Evolutionary conservation across 441 rosid species (phyloP).

Genomic region (Croton laevigatus): DNA sequence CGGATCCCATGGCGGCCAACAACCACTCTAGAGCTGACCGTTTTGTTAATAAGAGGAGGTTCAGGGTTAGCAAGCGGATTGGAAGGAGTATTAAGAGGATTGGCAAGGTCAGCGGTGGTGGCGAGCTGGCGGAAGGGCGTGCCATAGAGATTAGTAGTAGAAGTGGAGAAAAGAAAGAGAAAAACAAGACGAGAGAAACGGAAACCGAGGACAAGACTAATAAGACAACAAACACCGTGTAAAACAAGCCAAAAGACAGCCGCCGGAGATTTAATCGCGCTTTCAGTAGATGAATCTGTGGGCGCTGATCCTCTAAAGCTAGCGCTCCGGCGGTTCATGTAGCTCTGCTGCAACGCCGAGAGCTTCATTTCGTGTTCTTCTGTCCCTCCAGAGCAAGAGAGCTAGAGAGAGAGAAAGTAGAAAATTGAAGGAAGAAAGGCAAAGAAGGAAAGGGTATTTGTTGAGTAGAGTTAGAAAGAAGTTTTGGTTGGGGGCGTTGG

Average conservation of each 20-base stretch:
- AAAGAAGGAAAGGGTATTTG: conserved; percentile 10
- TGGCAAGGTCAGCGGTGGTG: conserved; percentile 29
- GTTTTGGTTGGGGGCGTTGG: conserved; percentile 11
- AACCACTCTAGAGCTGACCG: conserved; percentile 61
- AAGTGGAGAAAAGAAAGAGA: conserved; percentile 70
- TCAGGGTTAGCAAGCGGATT: conserved; percentile 17
- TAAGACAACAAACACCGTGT: conserved; percentile 78
- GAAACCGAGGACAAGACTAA: conserved; percentile 85
- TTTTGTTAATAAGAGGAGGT: conserved; percentile 26
- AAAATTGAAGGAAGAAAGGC: background rate
- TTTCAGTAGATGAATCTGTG: conserved; percentile 54
- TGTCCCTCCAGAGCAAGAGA: conserved; percentile 9
- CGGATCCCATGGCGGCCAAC: conserved; percentile 99
- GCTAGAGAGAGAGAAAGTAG: conserved; percentile 14
- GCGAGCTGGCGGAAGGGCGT: conserved; percentile 54
- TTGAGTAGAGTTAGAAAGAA: conserved; percentile 25
- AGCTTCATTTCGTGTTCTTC: conserved; percentile 53
- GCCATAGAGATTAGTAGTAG: conserved; percentile 41
- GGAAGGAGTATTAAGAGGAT: conserved; percentile 12
- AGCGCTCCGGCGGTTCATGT: conserved; percentile 64
- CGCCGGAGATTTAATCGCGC: conserved; percentile 54
- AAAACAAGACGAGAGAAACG: conserved; percentile 91
- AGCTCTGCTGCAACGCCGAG: conserved; percentile 77
- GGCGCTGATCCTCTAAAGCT: conserved; percentile 52
- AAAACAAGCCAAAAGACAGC: conserved; percentile 73